These are phyloP conservation scores for Geosmithia putterillii DNA, from an alignment of 2,329 filamentous ascomycete species.

Conservation along the genomic window DNA sequence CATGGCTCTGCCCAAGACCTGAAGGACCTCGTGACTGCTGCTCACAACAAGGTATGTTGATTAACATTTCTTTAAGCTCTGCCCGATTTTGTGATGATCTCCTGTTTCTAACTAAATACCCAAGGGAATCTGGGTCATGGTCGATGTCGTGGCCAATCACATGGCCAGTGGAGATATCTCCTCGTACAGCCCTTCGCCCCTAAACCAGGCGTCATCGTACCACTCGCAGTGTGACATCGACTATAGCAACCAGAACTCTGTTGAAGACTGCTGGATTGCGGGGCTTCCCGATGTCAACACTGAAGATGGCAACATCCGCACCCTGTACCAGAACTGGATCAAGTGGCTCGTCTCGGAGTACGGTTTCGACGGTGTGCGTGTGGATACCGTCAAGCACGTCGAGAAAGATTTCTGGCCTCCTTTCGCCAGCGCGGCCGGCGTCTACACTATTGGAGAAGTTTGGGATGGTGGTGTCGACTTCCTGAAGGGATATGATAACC, in stretches of 20 bases:
- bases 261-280: slow-evolving; percentile 39
- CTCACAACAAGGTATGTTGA: slow-evolving; percentile 41
- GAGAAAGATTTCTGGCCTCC: slow-evolving; percentile 43
- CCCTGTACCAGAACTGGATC: slow-evolving; percentile 49
- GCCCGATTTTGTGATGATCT: not conserved
- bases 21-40: slow-evolving; percentile 37
- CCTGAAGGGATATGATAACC: slow-evolving; percentile 36
- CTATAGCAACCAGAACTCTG: slow-evolving; percentile 35
- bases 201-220: slow-evolving; percentile 44
- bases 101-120: not conserved
- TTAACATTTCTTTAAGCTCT: not conserved
- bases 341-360: slow-evolving; percentile 44
- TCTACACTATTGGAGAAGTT: slow-evolving; percentile 51
- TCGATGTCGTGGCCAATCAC: slow-evolving; percentile 49
- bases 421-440: slow-evolving; percentile 40
- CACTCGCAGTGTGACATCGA: slow-evolving; percentile 47
- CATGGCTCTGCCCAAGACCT: slow-evolving; percentile 49
- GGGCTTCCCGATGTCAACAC: slow-evolving; percentile 52
- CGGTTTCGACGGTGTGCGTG: slow-evolving; percentile 46
- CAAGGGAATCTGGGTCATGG: slow-evolving; percentile 39
- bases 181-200: slow-evolving; percentile 25
- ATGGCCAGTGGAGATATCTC: slow-evolving; percentile 40
- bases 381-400: slow-evolving; percentile 52
- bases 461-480: slow-evolving; percentile 39
- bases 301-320: slow-evolving; percentile 30